Evolutionary conservation across 345 rosid genomes (phyloP).

Genomic region (Eucalyptus sp.): DNA sequence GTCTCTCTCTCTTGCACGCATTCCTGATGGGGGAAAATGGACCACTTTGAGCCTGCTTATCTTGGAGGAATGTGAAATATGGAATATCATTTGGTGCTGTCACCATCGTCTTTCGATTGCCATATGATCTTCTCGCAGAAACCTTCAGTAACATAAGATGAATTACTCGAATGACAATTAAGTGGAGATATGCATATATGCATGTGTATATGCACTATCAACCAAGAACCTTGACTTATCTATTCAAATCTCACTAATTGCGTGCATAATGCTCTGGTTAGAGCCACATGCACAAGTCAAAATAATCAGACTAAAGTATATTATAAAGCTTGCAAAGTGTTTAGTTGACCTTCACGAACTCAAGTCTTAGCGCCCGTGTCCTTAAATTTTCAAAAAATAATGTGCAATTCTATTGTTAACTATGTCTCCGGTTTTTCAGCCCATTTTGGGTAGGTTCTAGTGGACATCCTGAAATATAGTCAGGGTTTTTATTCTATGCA

Average conservation of each 20-base stretch:
- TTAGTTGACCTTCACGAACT: neutral
- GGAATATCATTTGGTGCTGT: neutral
- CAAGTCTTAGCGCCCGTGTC: neutral
- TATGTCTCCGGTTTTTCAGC: neutral
- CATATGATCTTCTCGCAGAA: neutral
- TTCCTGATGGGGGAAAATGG: neutral
- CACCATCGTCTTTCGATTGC: neutral
- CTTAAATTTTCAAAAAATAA: neutral
- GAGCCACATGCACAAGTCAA: neutral
- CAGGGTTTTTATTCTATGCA: neutral
- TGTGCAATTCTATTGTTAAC: neutral
- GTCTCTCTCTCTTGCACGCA: neutral
- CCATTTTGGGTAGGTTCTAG: neutral
- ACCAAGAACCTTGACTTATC: neutral
- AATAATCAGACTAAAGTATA: neutral
- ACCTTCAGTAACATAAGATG: neutral
- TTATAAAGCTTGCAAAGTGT: neutral
- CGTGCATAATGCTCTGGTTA: fast-evolving
- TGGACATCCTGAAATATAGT: neutral
- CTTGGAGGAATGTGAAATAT: neutral
- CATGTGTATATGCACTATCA: neutral
- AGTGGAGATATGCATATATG: neutral
- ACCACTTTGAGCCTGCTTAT: neutral
- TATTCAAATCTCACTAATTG: neutral
- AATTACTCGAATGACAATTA: neutral